These are phyloP conservation scores for Bryum argenteum DNA, from an alignment of 225 moss, liverwort and hornwort species.

Conservation along the genomic window DNA sequence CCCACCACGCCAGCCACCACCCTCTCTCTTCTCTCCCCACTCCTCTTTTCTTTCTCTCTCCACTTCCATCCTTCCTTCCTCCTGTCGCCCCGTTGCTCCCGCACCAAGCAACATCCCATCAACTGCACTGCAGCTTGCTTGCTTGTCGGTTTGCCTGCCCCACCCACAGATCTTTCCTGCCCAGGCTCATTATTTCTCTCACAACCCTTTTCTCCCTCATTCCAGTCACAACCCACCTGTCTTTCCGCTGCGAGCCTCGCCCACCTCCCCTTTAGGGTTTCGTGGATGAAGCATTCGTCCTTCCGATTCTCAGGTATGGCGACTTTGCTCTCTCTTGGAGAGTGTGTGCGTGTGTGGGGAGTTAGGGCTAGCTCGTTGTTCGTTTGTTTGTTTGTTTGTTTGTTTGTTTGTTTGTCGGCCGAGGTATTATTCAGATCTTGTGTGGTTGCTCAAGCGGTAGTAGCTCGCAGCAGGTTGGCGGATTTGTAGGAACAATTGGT, in stretches of 20 bases:
- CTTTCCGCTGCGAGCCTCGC: too few relatives aligned
- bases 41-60: not conserved
- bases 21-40: not conserved
- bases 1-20: not conserved
- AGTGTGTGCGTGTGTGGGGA: not conserved
- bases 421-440: not conserved
- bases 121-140: too few relatives aligned
- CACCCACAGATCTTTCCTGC: too few relatives aligned
- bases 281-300: too few relatives aligned
- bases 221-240: too few relatives aligned
- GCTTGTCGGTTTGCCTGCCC: too few relatives aligned
- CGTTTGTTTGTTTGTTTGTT: too few relatives aligned
- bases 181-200: too few relatives aligned
- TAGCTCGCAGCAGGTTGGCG: not conserved
- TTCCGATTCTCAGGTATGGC: too few relatives aligned
- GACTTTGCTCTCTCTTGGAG: not conserved
- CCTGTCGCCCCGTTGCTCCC: conserved; percentile 19
- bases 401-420: not conserved
- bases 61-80: not conserved
- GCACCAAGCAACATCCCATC: conserved; percentile 16
- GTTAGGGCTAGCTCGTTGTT: not conserved
- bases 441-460: not conserved
- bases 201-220: too few relatives aligned
- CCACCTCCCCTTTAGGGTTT: too few relatives aligned
- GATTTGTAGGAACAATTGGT: not conserved